A percentile compares a stretch with the other conserved stretches of the same genome.
Conservation (phyloP, 164 flowering plant genomes). For the Berberis vulgaris region DNA sequence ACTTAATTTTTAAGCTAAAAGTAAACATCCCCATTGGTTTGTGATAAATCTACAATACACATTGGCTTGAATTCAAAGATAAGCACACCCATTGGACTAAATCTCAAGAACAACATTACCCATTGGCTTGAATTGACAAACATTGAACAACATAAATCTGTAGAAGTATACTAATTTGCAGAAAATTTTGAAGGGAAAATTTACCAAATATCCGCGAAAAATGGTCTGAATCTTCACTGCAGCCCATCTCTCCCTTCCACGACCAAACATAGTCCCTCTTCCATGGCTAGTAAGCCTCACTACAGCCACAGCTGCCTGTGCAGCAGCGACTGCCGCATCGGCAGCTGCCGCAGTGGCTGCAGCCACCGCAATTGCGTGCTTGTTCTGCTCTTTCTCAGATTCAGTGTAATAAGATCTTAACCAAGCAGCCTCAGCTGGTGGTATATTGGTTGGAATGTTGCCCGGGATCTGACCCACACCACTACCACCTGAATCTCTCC, state of each 20-base stretch:
- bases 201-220: slow-evolving; percentile 77
- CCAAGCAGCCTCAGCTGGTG: slow-evolving; percentile 21
- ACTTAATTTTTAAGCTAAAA: too few species aligned
- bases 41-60: too few species aligned
- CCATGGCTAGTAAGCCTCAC: slow-evolving; percentile 84
- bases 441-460: slow-evolving; percentile 1
- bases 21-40: too few species aligned
- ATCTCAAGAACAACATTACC: slow-evolving; percentile 41
- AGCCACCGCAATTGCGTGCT: slow-evolving; percentile 94
- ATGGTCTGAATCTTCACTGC: slow-evolving; percentile 69
- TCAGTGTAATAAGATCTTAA: slow-evolving; percentile 46
- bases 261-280: slow-evolving; percentile 47
- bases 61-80: slow-evolving; percentile 1
- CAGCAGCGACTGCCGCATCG: slow-evolving; percentile 92
- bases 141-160: slow-evolving; percentile 23
- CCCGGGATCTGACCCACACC: slow-evolving; percentile 8
- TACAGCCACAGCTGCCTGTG: slow-evolving; percentile 74
- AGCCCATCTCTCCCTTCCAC: slow-evolving; percentile 62
- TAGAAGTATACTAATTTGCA: too few species aligned
- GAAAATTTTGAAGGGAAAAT: background rate
- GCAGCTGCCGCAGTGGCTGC: slow-evolving; percentile 97
- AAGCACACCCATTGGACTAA: too few species aligned
- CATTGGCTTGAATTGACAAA: slow-evolving; percentile 60
- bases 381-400: slow-evolving; percentile 60
- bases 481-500: slow-evolving; percentile 17